Conservation (phyloP, 176 grass and related monocot species). For the Aegilops speltoides region DNA sequence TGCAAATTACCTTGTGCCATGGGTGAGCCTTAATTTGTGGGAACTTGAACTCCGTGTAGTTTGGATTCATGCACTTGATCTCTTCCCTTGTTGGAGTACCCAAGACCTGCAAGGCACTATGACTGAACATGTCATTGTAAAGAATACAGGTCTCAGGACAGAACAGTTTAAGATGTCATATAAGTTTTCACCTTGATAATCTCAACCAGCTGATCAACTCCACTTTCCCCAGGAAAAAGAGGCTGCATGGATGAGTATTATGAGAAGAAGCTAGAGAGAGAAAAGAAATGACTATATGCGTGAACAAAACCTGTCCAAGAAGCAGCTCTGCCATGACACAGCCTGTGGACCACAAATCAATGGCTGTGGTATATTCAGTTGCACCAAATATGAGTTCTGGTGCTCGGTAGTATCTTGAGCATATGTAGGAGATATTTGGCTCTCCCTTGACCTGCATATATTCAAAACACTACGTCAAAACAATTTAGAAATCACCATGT, state of each 20-base stretch:
- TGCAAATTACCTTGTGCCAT: constrained; percentile 87
- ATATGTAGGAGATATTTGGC: constrained; percentile 98
- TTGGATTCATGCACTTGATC: constrained; percentile 99
- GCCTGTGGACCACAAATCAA: constrained; percentile 95
- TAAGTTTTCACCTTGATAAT: constrained; percentile 83
- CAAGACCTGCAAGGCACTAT: constrained; percentile 64
- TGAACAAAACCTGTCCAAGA: constrained; percentile 72
- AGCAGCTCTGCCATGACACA: constrained; percentile 96
- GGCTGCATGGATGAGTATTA: constrained; percentile 52
- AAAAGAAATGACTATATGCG: not conserved
- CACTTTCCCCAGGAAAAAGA: constrained; percentile 97
- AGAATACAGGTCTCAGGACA: constrained; percentile 8
- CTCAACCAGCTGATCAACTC: constrained; percentile 96
- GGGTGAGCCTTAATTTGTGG: constrained; percentile 99
- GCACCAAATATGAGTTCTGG: constrained; percentile 99
- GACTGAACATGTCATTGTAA: constrained; percentile 33
- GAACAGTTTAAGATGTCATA: constrained; percentile 1
- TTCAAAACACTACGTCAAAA: not conserved
- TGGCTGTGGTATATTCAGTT: constrained; percentile 93
- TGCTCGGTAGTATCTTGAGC: constrained; percentile 97
- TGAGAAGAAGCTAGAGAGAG: constrained; percentile 7
- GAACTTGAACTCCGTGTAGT: constrained; percentile 95
- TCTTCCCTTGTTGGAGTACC: constrained; percentile 99
- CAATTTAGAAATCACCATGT: not conserved
- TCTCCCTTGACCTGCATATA: constrained; percentile 80